Evolutionary conservation across 1,284 basidiomycete species (phyloP).

Genomic region (Sporisorium scitamineum): DNA sequence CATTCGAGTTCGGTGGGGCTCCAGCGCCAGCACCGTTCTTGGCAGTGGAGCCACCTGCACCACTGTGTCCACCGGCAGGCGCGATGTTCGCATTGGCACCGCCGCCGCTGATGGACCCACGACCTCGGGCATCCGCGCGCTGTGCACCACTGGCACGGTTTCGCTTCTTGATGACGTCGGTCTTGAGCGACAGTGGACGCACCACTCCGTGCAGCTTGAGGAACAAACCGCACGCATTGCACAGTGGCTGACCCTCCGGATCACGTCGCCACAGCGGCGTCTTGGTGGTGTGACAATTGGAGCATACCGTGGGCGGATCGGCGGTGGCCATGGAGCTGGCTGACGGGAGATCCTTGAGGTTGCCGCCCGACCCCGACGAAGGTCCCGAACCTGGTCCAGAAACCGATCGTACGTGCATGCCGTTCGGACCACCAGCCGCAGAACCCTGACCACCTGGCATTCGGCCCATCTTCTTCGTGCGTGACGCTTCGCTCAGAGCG

Average conservation of each 20-base stretch:
- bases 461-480: slow-evolving; percentile 21
- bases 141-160: slow-evolving; percentile 60
- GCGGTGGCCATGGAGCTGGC: slow-evolving; percentile 54
- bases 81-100: slow-evolving; percentile 28
- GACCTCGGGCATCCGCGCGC: slow-evolving; percentile 27
- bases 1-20: background rate
- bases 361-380: slow-evolving; percentile 22
- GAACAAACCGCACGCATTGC: slow-evolving; percentile 70
- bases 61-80: slow-evolving; percentile 19
- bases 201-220: slow-evolving; percentile 96
- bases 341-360: slow-evolving; percentile 45
- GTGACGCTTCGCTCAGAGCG: slow-evolving; percentile 33
- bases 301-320: slow-evolving; percentile 79
- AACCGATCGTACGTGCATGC: slow-evolving; percentile 11
- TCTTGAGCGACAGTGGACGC: slow-evolving; percentile 91
- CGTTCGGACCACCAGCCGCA: slow-evolving; percentile 13
- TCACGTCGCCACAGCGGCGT: slow-evolving; percentile 95
- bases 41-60: background rate
- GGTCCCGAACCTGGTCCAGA: slow-evolving; percentile 20
- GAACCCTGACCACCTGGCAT: slow-evolving; percentile 3
- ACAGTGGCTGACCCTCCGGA: slow-evolving; percentile 92
- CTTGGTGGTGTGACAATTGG: slow-evolving; percentile 94
- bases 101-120: slow-evolving; percentile 16
- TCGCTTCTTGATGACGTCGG: slow-evolving; percentile 96
- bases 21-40: slow-evolving; percentile 17